Conservation (phyloP, 352 stramenopile genomes). For the Salisapilia sapeloensis region DNA sequence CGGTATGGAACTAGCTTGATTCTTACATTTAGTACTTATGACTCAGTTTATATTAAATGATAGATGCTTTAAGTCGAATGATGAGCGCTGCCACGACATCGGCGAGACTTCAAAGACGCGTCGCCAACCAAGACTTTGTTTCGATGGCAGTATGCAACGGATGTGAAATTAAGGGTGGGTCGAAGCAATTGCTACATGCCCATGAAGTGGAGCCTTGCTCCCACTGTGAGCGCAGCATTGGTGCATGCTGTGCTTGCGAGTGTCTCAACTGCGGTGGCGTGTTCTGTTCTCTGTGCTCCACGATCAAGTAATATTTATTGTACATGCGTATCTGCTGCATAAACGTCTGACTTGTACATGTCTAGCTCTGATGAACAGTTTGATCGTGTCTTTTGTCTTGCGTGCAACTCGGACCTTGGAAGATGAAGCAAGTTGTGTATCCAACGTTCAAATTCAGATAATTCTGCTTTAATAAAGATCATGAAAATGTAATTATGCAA, state of each 20-base stretch:
- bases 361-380: slow-evolving; percentile 52
- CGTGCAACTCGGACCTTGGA: slow-evolving; percentile 31
- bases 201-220: slow-evolving; percentile 14
- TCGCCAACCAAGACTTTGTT: too few relatives aligned
- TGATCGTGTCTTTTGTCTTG: slow-evolving; percentile 61
- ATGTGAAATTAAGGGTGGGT: background rate
- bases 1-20: too few relatives aligned
- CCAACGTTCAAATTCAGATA: too few relatives aligned
- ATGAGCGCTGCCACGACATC: too few relatives aligned
- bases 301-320: slow-evolving; percentile 36
- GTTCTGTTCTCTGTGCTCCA: slow-evolving; percentile 73
- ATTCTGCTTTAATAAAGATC: too few relatives aligned
- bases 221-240: slow-evolving; percentile 47
- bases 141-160: background rate
- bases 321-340: background rate
- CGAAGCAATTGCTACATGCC: slow-evolving; percentile 5
- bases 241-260: slow-evolving; percentile 34
- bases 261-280: slow-evolving; percentile 27
- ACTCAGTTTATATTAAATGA: too few relatives aligned
- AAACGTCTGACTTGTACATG: background rate
- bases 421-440: too few relatives aligned
- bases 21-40: too few relatives aligned
- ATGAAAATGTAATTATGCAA: too few relatives aligned
- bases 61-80: too few relatives aligned
- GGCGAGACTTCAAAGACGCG: too few relatives aligned